phyloP scores from a whole-genome alignment of 2,329 filamentous ascomycete genomes.

The Fusarium burgessii region DNA sequence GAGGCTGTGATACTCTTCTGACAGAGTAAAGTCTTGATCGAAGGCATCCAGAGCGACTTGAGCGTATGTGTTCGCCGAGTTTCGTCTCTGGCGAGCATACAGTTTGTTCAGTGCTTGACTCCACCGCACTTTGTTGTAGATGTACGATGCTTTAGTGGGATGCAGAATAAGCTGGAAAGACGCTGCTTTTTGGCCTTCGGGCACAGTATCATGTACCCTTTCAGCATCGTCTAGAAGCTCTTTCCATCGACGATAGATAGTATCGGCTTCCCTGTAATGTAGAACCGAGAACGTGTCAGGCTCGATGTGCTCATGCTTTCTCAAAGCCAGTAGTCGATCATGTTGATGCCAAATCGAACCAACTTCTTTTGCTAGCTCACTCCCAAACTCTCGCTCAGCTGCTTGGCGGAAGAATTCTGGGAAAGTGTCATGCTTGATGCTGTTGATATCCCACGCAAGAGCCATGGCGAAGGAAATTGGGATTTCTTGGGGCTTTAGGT shows the following conservation, averaged over 20 bases:
- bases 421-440: conserved; percentile 54
- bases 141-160: conserved; percentile 65
- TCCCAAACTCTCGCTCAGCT: conserved; percentile 63
- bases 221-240: conserved; percentile 57
- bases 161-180: conserved; percentile 71
- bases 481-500: conserved; percentile 69
- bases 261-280: conserved; percentile 70
- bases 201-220: conserved; percentile 55
- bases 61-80: conserved; percentile 62
- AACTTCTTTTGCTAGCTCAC: conserved; percentile 56
- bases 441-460: conserved; percentile 67
- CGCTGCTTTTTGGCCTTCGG: conserved; percentile 58
- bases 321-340: conserved; percentile 57
- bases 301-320: conserved; percentile 70
- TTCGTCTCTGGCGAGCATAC: conserved; percentile 65
- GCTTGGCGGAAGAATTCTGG: conserved; percentile 59
- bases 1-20: conserved; percentile 63
- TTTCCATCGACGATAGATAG: conserved; percentile 61
- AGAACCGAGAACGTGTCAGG: conserved; percentile 65
- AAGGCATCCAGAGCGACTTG: conserved; percentile 62
- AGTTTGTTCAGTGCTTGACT: conserved; percentile 61
- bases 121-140: conserved; percentile 60
- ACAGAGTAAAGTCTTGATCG: conserved; percentile 62
- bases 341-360: conserved; percentile 63
- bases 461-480: conserved; percentile 67